Conservation (phyloP, 345 rosid genomes). For the Eucalyptus pumila region DNA sequence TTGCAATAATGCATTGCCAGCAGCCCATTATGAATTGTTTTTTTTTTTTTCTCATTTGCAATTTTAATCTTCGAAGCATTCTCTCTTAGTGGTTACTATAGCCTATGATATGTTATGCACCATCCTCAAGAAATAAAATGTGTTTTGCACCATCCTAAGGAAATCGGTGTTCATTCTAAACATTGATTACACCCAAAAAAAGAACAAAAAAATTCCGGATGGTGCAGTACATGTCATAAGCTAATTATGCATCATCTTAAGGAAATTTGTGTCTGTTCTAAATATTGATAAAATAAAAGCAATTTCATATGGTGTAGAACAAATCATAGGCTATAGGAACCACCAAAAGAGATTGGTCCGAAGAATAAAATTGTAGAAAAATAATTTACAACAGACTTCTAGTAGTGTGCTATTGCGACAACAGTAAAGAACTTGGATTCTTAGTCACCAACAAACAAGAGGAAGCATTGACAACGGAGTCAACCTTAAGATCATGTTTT, state of each 20-base stretch:
- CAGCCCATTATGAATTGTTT: background rate
- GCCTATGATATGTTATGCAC: background rate
- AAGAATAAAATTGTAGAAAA: background rate
- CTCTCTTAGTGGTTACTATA: background rate
- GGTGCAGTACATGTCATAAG: background rate
- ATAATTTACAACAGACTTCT: background rate
- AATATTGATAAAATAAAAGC: background rate
- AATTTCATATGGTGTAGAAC: too few species aligned
- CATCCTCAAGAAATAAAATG: too few species aligned
- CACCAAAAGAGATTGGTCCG: background rate
- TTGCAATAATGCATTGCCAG: background rate
- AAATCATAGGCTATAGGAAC: background rate
- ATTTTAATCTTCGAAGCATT: too few species aligned
- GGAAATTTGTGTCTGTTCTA: background rate
- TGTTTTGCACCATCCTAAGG: background rate
- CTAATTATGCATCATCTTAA: background rate
- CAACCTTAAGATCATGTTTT: background rate
- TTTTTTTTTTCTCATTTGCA: background rate
- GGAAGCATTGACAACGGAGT: background rate
- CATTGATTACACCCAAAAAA: background rate
- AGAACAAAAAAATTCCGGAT: background rate
- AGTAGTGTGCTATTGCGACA: background rate
- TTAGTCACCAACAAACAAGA: background rate
- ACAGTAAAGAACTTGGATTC: background rate
- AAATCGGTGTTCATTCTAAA: too few species aligned